Conservation (phyloP, 1,284 basidiomycete species). For the Moesziomyces sp. region DNA sequence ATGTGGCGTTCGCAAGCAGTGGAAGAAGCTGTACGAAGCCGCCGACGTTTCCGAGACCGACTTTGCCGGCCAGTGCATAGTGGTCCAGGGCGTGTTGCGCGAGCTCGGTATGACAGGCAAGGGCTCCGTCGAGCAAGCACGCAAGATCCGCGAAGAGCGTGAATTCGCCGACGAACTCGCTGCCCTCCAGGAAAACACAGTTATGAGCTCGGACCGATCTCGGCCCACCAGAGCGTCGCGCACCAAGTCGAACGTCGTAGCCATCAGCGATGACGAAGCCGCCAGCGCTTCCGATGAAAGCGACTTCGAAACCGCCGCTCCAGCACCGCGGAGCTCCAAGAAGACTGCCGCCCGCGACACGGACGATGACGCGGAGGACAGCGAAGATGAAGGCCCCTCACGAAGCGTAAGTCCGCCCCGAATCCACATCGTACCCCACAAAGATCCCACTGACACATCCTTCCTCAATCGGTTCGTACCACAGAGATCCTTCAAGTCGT, state of each 20-base stretch:
- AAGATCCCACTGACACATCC: neutral
- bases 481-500: slow-evolving; percentile 40
- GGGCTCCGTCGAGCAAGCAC: slow-evolving; percentile 38
- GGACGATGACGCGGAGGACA: slow-evolving; percentile 20
- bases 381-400: slow-evolving; percentile 33
- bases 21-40: slow-evolving; percentile 48
- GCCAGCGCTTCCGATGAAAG: slow-evolving; percentile 1
- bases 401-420: slow-evolving; percentile 11
- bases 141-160: slow-evolving; percentile 32
- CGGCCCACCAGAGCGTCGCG: neutral
- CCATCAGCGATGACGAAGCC: slow-evolving; percentile 3
- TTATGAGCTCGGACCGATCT: neutral
- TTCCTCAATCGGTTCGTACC: neutral
- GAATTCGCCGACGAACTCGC: slow-evolving; percentile 45
- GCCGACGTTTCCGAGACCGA: slow-evolving; percentile 18
- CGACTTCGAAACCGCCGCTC: slow-evolving; percentile 13
- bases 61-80: slow-evolving; percentile 15
- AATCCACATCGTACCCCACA: neutral
- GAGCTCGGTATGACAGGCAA: slow-evolving; percentile 44
- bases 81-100: slow-evolving; percentile 34
- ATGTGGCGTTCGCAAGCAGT: slow-evolving; percentile 42
- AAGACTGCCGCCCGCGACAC: neutral
- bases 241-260: neutral
- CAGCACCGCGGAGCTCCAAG: neutral
- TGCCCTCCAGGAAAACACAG: slow-evolving; percentile 23